phyloP scores from a whole-genome alignment of 2,329 filamentous ascomycete species.

The Trichophyton rubrum region DNA sequence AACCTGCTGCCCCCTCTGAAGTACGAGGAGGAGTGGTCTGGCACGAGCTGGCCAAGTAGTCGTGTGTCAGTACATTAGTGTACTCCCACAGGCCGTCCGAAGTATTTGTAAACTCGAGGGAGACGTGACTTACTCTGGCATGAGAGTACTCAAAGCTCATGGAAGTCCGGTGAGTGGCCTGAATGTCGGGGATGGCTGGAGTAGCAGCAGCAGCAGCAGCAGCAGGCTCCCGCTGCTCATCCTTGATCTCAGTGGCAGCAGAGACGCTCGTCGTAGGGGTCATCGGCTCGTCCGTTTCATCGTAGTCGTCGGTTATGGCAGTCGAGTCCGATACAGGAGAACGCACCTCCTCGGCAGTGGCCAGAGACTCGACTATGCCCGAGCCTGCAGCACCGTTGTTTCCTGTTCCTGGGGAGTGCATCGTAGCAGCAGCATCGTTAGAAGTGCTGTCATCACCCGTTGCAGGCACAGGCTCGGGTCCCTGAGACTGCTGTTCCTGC shows the following conservation, averaged over 20 bases:
- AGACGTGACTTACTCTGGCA: conserved; percentile 36
- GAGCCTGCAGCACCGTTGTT: not conserved
- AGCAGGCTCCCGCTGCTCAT: conserved; percentile 12
- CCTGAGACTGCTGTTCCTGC: not conserved
- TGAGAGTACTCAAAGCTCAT: conserved; percentile 45
- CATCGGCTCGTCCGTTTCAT: not conserved
- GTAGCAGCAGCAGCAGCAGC: not conserved
- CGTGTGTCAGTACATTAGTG: not conserved
- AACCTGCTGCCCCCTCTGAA: conserved; percentile 81
- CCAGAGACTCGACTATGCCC: not conserved
- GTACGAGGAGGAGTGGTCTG: conserved; percentile 72
- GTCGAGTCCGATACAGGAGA: not conserved
- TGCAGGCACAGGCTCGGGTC: not conserved
- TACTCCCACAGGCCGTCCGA: not conserved
- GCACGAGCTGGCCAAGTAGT: conserved; percentile 45
- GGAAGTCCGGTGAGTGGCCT: not conserved
- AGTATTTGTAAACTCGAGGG: not conserved
- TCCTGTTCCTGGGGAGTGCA: not conserved
- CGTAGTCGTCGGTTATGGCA: not conserved
- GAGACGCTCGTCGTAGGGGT: not conserved
- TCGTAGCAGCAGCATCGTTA: not conserved
- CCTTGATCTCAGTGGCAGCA: conserved; percentile 21
- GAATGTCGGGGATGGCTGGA: not conserved
- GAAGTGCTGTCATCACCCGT: not conserved
- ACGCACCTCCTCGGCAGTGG: not conserved